Conservation (phyloP, 306 rosid species). For the Cicer chorassanicum region DNA sequence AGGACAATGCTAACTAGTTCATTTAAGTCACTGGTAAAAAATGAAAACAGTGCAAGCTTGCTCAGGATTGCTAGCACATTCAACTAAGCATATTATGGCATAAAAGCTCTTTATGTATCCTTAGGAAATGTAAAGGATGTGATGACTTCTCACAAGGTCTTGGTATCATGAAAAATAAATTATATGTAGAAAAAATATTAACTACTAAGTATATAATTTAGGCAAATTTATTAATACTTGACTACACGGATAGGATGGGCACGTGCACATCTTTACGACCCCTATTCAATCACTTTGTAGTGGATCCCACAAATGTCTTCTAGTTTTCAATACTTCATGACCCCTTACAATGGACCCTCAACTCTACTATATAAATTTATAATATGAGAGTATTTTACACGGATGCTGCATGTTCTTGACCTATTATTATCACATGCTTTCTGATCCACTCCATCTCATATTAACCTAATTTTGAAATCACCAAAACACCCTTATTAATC, state of each 20-base stretch:
- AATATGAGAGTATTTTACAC: constrained; percentile 63
- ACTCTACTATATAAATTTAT: not conserved
- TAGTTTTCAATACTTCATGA: constrained; percentile 43
- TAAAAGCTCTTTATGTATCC: not conserved
- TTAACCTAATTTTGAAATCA: constrained; percentile 39
- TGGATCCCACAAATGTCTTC: constrained; percentile 45
- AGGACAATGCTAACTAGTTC: no score
- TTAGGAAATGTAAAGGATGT: constrained; percentile 39
- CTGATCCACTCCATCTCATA: constrained; percentile 54
- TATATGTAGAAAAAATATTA: not conserved
- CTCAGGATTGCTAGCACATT: no score
- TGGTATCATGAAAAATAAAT: constrained; percentile 36
- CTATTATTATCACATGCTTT: constrained; percentile 65
- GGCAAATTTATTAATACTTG: not conserved
- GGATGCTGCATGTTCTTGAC: constrained; percentile 61
- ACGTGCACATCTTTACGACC: constrained; percentile 50
- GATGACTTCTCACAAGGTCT: constrained; percentile 47
- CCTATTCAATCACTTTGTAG: constrained; percentile 35
- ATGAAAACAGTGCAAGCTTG: no score
- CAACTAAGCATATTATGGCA: no score
- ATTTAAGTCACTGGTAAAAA: no score
- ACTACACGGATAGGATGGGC: constrained; percentile 44
- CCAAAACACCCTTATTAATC: constrained; percentile 36
- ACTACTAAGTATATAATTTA: no score
- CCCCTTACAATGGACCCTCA: constrained; percentile 48